Base-by-base conservation (phyloP, 2,329 filamentous ascomycete species). In the Coniosporium tulheliwenetii region DNA sequence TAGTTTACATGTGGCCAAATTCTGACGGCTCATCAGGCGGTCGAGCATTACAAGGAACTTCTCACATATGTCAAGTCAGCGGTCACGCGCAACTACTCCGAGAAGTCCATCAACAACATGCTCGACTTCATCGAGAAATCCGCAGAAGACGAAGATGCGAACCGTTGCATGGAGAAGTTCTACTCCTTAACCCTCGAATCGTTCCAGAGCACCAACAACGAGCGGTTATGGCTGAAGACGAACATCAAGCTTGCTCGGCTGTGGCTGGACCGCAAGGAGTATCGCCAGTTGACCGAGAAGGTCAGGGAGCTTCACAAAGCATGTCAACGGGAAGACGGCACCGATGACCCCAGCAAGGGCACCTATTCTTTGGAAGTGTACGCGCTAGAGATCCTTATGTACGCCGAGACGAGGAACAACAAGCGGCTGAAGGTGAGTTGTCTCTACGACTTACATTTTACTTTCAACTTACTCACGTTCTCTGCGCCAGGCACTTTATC, bases 21-120 rank as follows among this genome's bases (percentile, higher is more conserved):
- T 29, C 55, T 55, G 47, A 50, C 14, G 43, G 36, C 30, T 38
- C 5, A 26, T 39, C 48, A 94, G 85, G 89, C 89, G 7, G 78
- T 87, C 38, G 78, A 89, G 56, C 87, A 98, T 62, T 98, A 93
- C 63, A 79, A 77, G 48, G 86, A 96, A 64, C 84, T 98, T 29
- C 77, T 98, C 48, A 96, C 87, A 37, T 98, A 96, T 55, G 87
- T 96, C 65, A 94, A 91, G 61, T 93, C 85, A 2, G 89, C 89
- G 7, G 89, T 98, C 37, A 96, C 91, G 34, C 79, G 91, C 47
- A 98, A 96, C 63, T 96, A 96, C 63, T 95, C 91, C 1, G 91
- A 98, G 62, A 96, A 96, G 61, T 96, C 89, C 10, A 94, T 98
- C 66, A 96, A 96, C 65, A 96, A 95, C 60, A 94, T 98, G 80